These are phyloP conservation scores for Pseudozyma hubeiensis DNA, from an alignment of 1,284 basidiomycete species.

Conservation along the genomic window DNA sequence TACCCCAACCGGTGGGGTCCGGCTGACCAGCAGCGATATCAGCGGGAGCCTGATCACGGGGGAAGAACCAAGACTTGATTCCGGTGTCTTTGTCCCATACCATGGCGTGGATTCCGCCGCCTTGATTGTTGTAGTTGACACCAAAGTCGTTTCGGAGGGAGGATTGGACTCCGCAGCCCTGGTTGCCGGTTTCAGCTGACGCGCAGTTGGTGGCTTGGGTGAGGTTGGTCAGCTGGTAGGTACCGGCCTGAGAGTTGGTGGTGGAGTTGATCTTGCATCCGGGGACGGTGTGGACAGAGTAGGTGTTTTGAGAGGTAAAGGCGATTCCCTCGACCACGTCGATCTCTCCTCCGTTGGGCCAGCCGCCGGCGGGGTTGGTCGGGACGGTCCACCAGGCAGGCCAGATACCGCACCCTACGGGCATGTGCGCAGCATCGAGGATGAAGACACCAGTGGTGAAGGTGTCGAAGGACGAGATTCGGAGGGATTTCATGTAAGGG, in stretches of 20 bases:
- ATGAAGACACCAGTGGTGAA: constrained; percentile 57
- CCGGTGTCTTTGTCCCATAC: constrained; percentile 63
- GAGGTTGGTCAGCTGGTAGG: constrained; percentile 32
- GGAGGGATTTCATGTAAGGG: constrained; percentile 47
- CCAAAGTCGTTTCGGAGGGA: constrained; percentile 72
- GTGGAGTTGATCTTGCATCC: constrained; percentile 47
- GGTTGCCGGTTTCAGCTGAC: constrained; percentile 73
- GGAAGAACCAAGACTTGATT: constrained; percentile 74
- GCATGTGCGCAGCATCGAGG: constrained; percentile 48
- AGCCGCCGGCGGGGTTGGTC: constrained; percentile 39
- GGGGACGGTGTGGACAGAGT: constrained; percentile 50
- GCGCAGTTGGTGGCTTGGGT: constrained; percentile 73
- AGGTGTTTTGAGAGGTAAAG: constrained; percentile 49
- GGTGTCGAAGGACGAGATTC: constrained; percentile 46
- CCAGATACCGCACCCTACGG: constrained; percentile 59
- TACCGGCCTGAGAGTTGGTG: constrained; percentile 33
- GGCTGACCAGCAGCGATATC: constrained; percentile 69
- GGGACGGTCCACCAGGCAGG: constrained; percentile 62
- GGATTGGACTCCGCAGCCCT: constrained; percentile 76
- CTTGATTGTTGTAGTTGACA: constrained; percentile 74
- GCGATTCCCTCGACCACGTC: constrained; percentile 62
- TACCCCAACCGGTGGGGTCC: constrained; percentile 70
- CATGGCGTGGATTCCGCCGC: constrained; percentile 73
- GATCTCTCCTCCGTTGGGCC: constrained; percentile 62
- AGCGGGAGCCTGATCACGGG: constrained; percentile 70